Conservation (phyloP, 805 yeast species). For the Yamadazyma takamatsuzukensis region DNA sequence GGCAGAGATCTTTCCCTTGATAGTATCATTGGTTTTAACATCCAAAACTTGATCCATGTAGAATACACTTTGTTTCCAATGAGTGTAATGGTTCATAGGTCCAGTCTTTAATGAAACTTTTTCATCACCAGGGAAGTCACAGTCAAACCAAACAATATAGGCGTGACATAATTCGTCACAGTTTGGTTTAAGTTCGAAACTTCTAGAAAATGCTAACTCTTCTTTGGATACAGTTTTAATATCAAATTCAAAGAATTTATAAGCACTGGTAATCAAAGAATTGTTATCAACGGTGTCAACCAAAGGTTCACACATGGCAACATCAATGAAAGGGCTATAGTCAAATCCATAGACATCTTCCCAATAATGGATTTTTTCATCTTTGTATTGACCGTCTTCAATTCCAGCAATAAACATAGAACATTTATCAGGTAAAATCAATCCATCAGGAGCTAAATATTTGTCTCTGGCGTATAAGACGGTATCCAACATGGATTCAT, state of each 20-base stretch:
- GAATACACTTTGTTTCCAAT: slow-evolving; percentile 98
- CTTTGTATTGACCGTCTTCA: slow-evolving; percentile 89
- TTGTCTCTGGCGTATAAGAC: slow-evolving; percentile 92
- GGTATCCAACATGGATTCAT: slow-evolving; percentile 97
- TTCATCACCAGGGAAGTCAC: slow-evolving; percentile 73
- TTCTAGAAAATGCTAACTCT: slow-evolving; percentile 70
- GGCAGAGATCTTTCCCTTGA: slow-evolving; percentile 69
- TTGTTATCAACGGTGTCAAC: slow-evolving; percentile 89
- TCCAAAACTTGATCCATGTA: slow-evolving; percentile 80
- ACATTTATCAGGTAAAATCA: slow-evolving; percentile 93
- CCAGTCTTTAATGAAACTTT: slow-evolving; percentile 85
- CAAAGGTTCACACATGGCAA: slow-evolving; percentile 89
- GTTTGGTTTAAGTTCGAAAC: slow-evolving; percentile 69
- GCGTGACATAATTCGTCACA: slow-evolving; percentile 86
- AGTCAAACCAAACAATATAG: slow-evolving; percentile 90
- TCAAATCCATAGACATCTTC: slow-evolving; percentile 96
- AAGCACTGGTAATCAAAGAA: slow-evolving; percentile 68
- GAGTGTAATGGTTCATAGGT: slow-evolving; percentile 90
- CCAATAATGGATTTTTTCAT: slow-evolving; percentile 92
- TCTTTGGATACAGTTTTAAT: slow-evolving; percentile 83
- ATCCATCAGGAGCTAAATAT: slow-evolving; percentile 77
- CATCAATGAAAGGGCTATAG: slow-evolving; percentile 81
- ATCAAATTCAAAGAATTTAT: slow-evolving; percentile 75
- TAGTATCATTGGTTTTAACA: slow-evolving; percentile 68
- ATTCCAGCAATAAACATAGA: slow-evolving; percentile 85